These are phyloP conservation scores for Dionaea muscipula DNA, from an alignment of 179 eudicot genomes.

Conservation along the genomic window DNA sequence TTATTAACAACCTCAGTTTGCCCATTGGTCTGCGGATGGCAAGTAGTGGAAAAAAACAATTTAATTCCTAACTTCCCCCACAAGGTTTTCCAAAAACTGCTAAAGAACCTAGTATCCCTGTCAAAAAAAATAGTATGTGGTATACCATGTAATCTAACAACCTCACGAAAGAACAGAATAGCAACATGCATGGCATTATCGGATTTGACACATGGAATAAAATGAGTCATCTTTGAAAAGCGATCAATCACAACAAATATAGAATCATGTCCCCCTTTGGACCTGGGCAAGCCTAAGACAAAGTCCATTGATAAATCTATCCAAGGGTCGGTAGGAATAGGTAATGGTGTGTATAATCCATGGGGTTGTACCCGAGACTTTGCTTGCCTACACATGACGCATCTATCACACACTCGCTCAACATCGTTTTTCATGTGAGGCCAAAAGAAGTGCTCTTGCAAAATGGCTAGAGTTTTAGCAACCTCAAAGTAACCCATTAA, in stretches of 20 bases:
- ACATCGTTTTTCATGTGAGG: slow-evolving; percentile 7
- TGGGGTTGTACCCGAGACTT: slow-evolving; percentile 8
- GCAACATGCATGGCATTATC: slow-evolving; percentile 4
- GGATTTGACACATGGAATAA: slow-evolving; percentile 8
- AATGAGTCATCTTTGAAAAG: slow-evolving; percentile 11
- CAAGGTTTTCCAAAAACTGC: slow-evolving; percentile 5
- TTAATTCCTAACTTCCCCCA: slow-evolving; percentile 9
- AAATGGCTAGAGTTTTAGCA: slow-evolving; percentile 5
- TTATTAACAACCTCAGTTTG: too few relatives aligned
- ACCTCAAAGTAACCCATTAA: slow-evolving; percentile 6
- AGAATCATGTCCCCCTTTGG: background rate
- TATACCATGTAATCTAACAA: slow-evolving; percentile 12
- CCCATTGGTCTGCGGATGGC: slow-evolving; percentile 11
- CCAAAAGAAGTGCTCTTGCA: slow-evolving; percentile 7
- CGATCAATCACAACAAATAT: slow-evolving; percentile 13
- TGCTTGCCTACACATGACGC: slow-evolving; percentile 3
- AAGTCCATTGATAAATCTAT: slow-evolving; percentile 15
- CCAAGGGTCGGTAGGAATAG: slow-evolving; percentile 10
- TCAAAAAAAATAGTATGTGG: slow-evolving; percentile 1
- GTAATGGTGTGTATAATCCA: slow-evolving; percentile 10
- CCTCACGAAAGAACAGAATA: slow-evolving; percentile 4
- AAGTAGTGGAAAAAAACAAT: slow-evolving; percentile 5
- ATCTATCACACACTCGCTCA: background rate
- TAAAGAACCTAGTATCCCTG: slow-evolving; percentile 14
- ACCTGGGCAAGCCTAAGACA: slow-evolving; percentile 15